phyloP scores from a whole-genome alignment of 2,329 filamentous ascomycete genomes.

The Colletotrichum gigasporum region DNA sequence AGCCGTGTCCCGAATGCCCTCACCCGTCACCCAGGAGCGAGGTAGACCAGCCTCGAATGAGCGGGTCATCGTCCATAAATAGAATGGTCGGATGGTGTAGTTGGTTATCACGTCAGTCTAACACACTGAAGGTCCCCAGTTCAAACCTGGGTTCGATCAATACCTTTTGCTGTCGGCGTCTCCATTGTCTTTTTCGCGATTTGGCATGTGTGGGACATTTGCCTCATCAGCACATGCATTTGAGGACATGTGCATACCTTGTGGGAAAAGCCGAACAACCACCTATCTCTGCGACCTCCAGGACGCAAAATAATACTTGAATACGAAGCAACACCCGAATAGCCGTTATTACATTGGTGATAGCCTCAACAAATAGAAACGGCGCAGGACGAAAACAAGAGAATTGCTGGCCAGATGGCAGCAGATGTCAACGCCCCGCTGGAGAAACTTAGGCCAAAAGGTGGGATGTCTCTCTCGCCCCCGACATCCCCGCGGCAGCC shows the following conservation, averaged over 20 bases:
- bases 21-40: neutral
- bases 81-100: constrained; percentile 45
- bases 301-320: too few species aligned
- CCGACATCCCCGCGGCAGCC: constrained; percentile 25
- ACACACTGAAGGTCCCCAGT: constrained; percentile 37
- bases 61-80: too few species aligned
- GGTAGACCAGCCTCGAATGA: neutral
- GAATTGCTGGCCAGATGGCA: neutral
- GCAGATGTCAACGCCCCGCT: neutral
- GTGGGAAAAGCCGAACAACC: too few species aligned
- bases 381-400: neutral
- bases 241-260: too few species aligned
- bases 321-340: too few species aligned
- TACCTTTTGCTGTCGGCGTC: neutral
- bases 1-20: neutral
- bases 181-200: neutral
- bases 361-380: too few species aligned
- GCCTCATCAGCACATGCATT: too few species aligned
- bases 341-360: too few species aligned
- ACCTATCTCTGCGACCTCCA: too few species aligned
- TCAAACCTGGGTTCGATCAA: constrained; percentile 1
- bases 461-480: constrained; percentile 19
- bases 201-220: neutral
- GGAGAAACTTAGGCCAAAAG: neutral
- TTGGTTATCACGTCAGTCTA: constrained; percentile 61